Conservation (phyloP, 2,329 filamentous ascomycete species). For the Penicillium polonicum region DNA sequence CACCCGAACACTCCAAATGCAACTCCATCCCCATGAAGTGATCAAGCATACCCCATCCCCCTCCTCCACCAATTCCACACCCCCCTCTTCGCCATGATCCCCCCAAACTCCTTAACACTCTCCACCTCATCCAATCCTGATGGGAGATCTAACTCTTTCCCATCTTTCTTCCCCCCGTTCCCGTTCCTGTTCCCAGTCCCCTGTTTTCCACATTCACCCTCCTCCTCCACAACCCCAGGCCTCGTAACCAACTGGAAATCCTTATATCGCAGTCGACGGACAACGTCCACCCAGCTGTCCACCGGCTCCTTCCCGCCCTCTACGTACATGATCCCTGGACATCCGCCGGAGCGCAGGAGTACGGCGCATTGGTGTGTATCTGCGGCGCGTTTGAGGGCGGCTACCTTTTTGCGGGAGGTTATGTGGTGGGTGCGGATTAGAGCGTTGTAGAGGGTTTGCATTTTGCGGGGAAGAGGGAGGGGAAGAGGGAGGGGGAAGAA, state of each 20-base stretch:
- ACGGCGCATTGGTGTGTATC: slow-evolving; percentile 61
- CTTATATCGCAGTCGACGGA: slow-evolving; percentile 68
- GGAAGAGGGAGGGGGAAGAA: not conserved
- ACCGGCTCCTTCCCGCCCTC: slow-evolving; percentile 58
- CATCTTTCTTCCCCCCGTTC: not conserved
- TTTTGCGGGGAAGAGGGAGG: not conserved
- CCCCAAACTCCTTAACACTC: slow-evolving; percentile 64
- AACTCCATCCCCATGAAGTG: not conserved
- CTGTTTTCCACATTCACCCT: slow-evolving; percentile 10
- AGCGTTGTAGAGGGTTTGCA: slow-evolving; percentile 49
- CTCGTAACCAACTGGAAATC: slow-evolving; percentile 65
- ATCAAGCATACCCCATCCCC: slow-evolving; percentile 58
- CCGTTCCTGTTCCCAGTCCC: not conserved
- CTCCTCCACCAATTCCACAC: slow-evolving; percentile 65
- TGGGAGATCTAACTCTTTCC: not conserved
- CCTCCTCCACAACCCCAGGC: slow-evolving; percentile 43
- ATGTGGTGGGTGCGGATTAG: slow-evolving; percentile 79
- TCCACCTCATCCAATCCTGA: slow-evolving; percentile 56
- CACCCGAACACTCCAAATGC: not conserved
- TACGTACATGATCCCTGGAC: slow-evolving; percentile 77
- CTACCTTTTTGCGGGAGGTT: slow-evolving; percentile 73
- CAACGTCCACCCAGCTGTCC: slow-evolving; percentile 62
- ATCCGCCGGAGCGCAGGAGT: slow-evolving; percentile 65
- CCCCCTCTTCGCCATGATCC: slow-evolving; percentile 59
- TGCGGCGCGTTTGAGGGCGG: slow-evolving; percentile 63